Percentiles rank a stretch among this genome's conserved stretches.
Conservation (phyloP, 352 stramenopile species). For the Pythium rishiriense region DNA sequence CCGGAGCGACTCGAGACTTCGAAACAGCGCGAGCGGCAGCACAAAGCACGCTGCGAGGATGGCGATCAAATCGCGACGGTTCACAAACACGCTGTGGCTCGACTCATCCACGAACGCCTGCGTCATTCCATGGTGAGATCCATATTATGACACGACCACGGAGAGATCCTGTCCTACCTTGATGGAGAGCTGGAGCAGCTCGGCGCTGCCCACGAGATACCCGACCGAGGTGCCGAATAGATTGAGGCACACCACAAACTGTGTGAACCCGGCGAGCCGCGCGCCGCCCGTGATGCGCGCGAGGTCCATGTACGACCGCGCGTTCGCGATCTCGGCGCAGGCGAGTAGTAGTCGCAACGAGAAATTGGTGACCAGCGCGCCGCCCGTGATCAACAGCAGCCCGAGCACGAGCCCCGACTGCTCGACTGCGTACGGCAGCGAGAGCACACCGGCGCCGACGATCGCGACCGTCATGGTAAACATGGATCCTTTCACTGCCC, state of each 20-base stretch:
- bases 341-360: conserved; percentile 77
- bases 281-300: conserved; percentile 61
- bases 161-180: conserved; percentile 28
- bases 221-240: conserved; percentile 86
- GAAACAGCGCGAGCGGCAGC: conserved; percentile 79
- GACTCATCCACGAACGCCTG: conserved; percentile 43
- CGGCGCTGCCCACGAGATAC: conserved; percentile 80
- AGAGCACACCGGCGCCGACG: conserved; percentile 78
- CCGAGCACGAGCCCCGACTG: conserved; percentile 75
- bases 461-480: conserved; percentile 91
- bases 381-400: conserved; percentile 63
- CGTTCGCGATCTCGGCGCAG: conserved; percentile 71
- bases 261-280: conserved; percentile 69
- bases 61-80: conserved; percentile 70
- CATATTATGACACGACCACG: neutral
- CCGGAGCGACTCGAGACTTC: conserved; percentile 76
- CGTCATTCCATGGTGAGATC: neutral
- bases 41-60: conserved; percentile 66
- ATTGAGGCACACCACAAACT: conserved; percentile 83
- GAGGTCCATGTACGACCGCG: conserved; percentile 85
- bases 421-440: conserved; percentile 79
- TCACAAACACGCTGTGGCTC: conserved; percentile 54
- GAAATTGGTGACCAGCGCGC: conserved; percentile 79
- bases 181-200: conserved; percentile 71
- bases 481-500: conserved; percentile 87